These are phyloP conservation scores for Emmonsiellopsis sp. DNA, from an alignment of 2,329 filamentous ascomycete species.

Conservation along the genomic window DNA sequence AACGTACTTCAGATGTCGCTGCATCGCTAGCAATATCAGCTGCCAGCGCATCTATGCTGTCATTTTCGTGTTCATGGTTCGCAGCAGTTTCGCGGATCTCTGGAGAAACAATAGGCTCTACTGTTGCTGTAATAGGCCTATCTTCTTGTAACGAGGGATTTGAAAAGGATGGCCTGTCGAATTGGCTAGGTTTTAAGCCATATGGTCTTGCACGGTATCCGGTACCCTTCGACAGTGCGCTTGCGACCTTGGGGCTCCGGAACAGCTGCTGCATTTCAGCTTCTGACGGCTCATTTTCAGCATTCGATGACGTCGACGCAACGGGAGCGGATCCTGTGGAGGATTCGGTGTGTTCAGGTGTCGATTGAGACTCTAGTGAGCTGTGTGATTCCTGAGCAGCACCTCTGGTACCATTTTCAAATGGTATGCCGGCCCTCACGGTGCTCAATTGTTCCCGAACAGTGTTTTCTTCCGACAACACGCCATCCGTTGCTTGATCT, in stretches of 20 bases:
- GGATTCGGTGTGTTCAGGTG: neutral
- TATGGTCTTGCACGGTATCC: conserved; percentile 12
- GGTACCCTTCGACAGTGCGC: conserved; percentile 43
- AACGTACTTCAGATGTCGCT: neutral
- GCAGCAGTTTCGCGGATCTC: neutral
- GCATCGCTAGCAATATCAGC: conserved; percentile 39
- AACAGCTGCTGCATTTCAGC: conserved; percentile 55
- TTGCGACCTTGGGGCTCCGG: conserved; percentile 50
- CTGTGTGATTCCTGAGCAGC: neutral
- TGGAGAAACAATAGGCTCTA: neutral
- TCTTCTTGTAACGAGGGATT: neutral
- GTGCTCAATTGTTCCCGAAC: too few relatives aligned
- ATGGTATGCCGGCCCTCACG: too few relatives aligned
- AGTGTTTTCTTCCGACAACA: too few relatives aligned
- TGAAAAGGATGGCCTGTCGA: neutral
- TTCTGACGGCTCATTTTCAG: conserved; percentile 43
- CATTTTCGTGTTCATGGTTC: conserved; percentile 14
- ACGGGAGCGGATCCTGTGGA: neutral
- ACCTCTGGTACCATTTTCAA: too few relatives aligned
- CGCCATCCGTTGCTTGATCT: too few relatives aligned
- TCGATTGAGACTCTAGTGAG: neutral
- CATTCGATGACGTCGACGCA: too few relatives aligned
- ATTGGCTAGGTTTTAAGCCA: neutral
- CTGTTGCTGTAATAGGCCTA: neutral
- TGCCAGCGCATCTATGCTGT: conserved; percentile 38